A percentile compares a stretch with the other conserved stretches of the same genome.
Evolutionary conservation across 2,329 filamentous ascomycete species (phyloP).

Genomic region (Trichoderma sp.): DNA sequence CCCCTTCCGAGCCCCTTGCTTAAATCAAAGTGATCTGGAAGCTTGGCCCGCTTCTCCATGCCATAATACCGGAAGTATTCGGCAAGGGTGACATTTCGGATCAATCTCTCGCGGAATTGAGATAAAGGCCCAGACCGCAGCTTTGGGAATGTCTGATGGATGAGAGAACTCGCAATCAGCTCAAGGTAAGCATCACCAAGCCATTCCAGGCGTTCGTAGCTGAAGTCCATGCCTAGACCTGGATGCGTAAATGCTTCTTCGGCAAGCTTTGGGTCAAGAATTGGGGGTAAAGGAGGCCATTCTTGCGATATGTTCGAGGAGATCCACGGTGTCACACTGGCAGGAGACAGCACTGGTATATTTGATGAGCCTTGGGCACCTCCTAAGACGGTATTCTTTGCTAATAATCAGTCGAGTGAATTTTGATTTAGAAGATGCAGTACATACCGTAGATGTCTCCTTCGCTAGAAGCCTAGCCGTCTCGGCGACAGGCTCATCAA

Average conservation of each 20-base stretch:
- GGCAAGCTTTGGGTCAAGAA: slow-evolving; percentile 61
- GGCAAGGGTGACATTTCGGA: slow-evolving; percentile 78
- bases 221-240: slow-evolving; percentile 42
- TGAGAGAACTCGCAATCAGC: slow-evolving; percentile 71
- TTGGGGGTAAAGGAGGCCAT: slow-evolving; percentile 61
- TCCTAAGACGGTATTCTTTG: background rate
- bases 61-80: slow-evolving; percentile 70
- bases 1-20: slow-evolving; percentile 31
- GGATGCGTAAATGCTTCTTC: slow-evolving; percentile 68
- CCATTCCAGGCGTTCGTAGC: slow-evolving; percentile 85
- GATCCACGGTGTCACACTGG: slow-evolving; percentile 50
- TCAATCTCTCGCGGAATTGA: slow-evolving; percentile 74
- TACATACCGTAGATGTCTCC: background rate
- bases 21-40: slow-evolving; percentile 51
- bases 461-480: background rate
- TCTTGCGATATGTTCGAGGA: slow-evolving; percentile 49
- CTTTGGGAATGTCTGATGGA: slow-evolving; percentile 70
- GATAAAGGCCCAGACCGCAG: slow-evolving; percentile 69
- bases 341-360: slow-evolving; percentile 24
- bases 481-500: background rate
- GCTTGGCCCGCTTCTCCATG: slow-evolving; percentile 63
- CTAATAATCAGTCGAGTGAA: background rate
- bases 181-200: slow-evolving; percentile 87
- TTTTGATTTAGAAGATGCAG: background rate
- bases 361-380: background rate